Conservation (phyloP, 352 stramenopile genomes). For the Pythium diclinum region DNA sequence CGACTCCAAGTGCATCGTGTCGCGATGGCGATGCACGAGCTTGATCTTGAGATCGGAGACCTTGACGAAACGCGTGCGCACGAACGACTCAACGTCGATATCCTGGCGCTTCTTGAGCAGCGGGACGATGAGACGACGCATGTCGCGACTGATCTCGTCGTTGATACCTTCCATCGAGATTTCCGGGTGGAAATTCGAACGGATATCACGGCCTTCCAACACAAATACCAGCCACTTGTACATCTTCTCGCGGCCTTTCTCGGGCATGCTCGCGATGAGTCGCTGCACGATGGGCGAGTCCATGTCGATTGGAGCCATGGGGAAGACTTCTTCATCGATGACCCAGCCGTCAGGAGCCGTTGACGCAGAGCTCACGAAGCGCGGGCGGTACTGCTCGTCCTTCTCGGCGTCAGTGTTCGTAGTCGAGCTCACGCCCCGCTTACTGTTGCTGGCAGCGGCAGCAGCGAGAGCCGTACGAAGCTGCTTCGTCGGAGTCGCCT, state of each 20-base stretch:
- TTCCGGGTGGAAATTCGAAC: conserved; percentile 66
- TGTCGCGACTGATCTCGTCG: conserved; percentile 58
- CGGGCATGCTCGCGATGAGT: conserved; percentile 61
- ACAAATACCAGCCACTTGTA: conserved; percentile 74
- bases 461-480: conserved; percentile 17
- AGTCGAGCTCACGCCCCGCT: conserved; percentile 6
- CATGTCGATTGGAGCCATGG: conserved; percentile 66
- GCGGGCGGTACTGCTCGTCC: conserved; percentile 8
- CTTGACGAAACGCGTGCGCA: conserved; percentile 60
- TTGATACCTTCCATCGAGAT: conserved; percentile 68
- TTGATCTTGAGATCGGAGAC: conserved; percentile 68
- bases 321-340: conserved; percentile 65
- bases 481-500: conserved; percentile 21
- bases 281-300: conserved; percentile 72
- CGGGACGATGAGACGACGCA: conserved; percentile 66
- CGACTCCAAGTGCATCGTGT: conserved; percentile 55
- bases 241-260: conserved; percentile 60
- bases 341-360: conserved; percentile 45
- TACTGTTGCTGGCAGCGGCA: conserved; percentile 6
- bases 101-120: conserved; percentile 69
- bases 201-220: conserved; percentile 66
- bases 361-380: conserved; percentile 28
- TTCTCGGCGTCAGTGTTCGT: conserved; percentile 4
- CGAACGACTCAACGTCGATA: conserved; percentile 58
- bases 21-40: conserved; percentile 53